Evolutionary conservation across 306 rosid genomes (phyloP), one percentile per base, ranked within the genome.

Genomic region (Inga laurina): DNA sequence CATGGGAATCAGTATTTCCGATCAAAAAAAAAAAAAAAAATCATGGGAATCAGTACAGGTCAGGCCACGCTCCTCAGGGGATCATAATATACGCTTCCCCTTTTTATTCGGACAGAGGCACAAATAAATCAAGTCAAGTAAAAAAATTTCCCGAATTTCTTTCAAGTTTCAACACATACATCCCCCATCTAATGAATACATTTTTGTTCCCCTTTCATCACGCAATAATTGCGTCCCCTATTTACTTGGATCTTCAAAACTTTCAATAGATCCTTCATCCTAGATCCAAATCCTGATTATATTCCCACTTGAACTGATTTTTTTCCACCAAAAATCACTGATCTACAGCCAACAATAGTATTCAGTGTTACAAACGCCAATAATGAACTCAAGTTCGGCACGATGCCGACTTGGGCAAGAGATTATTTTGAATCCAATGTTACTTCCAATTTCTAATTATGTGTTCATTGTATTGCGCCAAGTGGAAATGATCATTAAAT

Each of bases 21-120:
- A n/a, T n/a, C n/a, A n/a, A n/a, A n/a, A n/a, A n/a, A n/a, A n/a
- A n/a, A n/a, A n/a, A n/a, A n/a, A n/a, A n/a, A n/a, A 76, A 85
- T 82, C 21, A 82, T 84, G 78, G 35, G 76, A 79, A 72, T 81
- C 74, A 30, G 32, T 44, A 61, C 84, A 79, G 81, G 72, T 81
- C 80, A 81, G 34, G 72, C 82, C 87, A 78, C 85, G 81, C 86
- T 54, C 44, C 61, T 43, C 12, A 3, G 7, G 16, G 14, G 67
- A 57, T 66, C 46, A 77, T 85, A 72, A 81, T 82, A 45, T 34
- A 30, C 49, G 9, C 45, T 34, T 39, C 9, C 11, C 45, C n/a
- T 54, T 18, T 54, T 16, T 27, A 27, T 27, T 27, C 30, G 30
- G 30, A 27, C 19, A 6, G 62, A 24, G 62, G 10, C 68, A 1